Conservation (phyloP, 1,284 basidiomycete species). For the Sparassis latifolia region DNA sequence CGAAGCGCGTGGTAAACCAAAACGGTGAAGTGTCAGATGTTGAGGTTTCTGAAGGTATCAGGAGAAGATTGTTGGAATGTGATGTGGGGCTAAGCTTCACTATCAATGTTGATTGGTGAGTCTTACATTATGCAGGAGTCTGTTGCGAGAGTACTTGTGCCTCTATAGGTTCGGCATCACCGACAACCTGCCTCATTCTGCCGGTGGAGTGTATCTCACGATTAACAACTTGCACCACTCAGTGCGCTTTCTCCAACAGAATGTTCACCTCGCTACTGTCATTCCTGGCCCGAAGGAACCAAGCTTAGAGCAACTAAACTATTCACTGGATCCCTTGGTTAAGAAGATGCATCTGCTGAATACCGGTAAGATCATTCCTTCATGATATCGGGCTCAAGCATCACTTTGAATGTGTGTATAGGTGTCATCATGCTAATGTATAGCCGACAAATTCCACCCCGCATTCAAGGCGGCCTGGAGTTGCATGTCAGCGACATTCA, state of each 20-base stretch:
- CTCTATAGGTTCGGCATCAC: slow-evolving; percentile 19
- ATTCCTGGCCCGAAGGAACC: slow-evolving; percentile 11
- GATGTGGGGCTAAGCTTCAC: slow-evolving; percentile 20
- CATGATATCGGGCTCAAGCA: background rate
- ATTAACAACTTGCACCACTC: slow-evolving; percentile 21
- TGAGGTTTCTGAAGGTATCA: background rate
- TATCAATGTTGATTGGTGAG: slow-evolving; percentile 24
- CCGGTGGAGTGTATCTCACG: slow-evolving; percentile 19
- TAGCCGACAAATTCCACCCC: background rate
- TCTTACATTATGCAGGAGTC: slow-evolving; percentile 1
- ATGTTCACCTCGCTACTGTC: slow-evolving; percentile 15
- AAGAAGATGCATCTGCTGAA: background rate
- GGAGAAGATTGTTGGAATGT: background rate
- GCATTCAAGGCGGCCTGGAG: slow-evolving; percentile 1
- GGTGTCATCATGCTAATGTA: background rate
- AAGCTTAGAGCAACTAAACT: slow-evolving; percentile 13
- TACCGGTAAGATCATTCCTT: background rate
- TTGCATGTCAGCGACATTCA: background rate
- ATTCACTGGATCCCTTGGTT: slow-evolving; percentile 10
- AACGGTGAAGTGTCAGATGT: background rate
- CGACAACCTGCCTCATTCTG: slow-evolving; percentile 21
- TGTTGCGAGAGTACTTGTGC: background rate
- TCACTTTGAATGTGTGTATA: background rate
- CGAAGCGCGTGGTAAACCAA: background rate
- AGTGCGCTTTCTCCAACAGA: slow-evolving; percentile 17